A percentile compares a stretch with the other conserved stretches of the same genome.
Conservation (phyloP, 805 yeast species). For the Debaryomyces prosopidis region DNA sequence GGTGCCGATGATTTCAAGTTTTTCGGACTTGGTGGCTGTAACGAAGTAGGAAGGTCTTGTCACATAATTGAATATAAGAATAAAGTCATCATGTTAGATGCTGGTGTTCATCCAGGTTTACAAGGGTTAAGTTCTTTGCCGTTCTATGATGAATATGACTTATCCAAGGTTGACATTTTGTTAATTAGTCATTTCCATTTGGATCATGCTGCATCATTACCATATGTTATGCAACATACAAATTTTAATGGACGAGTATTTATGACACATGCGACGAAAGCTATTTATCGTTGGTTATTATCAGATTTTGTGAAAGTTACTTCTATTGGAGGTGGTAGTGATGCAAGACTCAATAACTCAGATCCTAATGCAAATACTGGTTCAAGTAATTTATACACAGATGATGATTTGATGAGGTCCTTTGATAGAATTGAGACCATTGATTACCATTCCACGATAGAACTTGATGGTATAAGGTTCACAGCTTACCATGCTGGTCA, state of each 20-base stretch:
- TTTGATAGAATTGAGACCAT: slow-evolving; percentile 90
- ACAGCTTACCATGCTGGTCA: slow-evolving; percentile 99
- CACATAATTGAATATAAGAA: slow-evolving; percentile 91
- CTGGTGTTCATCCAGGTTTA: slow-evolving; percentile 97
- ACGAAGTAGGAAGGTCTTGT: slow-evolving; percentile 96
- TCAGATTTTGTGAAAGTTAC: slow-evolving; percentile 95
- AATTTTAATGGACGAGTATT: slow-evolving; percentile 92
- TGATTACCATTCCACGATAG: slow-evolving; percentile 94
- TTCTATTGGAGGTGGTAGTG: slow-evolving; percentile 51
- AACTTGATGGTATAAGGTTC: slow-evolving; percentile 89
- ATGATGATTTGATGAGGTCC: slow-evolving; percentile 84
- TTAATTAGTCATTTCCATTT: slow-evolving; percentile 93
- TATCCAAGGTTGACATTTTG: slow-evolving; percentile 81
- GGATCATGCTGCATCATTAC: slow-evolving; percentile 97
- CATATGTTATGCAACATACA: slow-evolving; percentile 97
- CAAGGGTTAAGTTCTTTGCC: slow-evolving; percentile 90
- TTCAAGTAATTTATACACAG: slow-evolving; percentile 68
- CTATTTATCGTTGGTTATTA: slow-evolving; percentile 92
- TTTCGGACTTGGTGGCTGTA: slow-evolving; percentile 95
- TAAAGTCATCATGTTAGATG: slow-evolving; percentile 94
- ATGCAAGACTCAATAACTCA: slow-evolving; percentile 22
- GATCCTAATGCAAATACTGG: slow-evolving; percentile 15
- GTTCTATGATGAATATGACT: slow-evolving; percentile 91
- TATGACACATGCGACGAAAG: slow-evolving; percentile 99
- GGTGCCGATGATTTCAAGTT: slow-evolving; percentile 55